Evolutionary conservation across 495 filamentous ascomycete genomes (phyloP).

Genomic region (Physcia stellaris): DNA sequence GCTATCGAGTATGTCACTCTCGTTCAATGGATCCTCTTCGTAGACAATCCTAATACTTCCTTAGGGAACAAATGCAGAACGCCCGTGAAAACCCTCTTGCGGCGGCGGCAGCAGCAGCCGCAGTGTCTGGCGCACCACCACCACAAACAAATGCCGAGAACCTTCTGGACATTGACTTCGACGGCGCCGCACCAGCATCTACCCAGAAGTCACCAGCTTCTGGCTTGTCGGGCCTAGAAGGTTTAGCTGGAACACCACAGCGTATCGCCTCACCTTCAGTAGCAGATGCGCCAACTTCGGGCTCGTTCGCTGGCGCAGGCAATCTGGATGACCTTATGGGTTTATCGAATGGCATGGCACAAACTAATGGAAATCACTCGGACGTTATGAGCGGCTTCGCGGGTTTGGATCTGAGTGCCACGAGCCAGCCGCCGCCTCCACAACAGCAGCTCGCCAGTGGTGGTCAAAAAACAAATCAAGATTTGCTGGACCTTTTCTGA

Average conservation of each 20-base stretch:
- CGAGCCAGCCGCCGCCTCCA: slow-evolving; percentile 36
- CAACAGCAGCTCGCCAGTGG: slow-evolving; percentile 23
- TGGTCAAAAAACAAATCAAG: slow-evolving; percentile 62
- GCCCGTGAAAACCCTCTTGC: slow-evolving; percentile 89
- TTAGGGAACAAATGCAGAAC: slow-evolving; percentile 72
- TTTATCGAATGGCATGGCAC: slow-evolving; percentile 46
- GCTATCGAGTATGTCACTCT: slow-evolving; percentile 60
- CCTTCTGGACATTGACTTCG: slow-evolving; percentile 94
- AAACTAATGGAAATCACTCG: slow-evolving; percentile 25
- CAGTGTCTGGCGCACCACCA: slow-evolving; percentile 35
- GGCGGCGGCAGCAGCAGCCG: slow-evolving; percentile 55
- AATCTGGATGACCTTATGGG: slow-evolving; percentile 87
- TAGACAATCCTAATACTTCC: too few species aligned
- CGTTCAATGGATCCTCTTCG: too few species aligned
- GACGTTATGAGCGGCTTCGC: slow-evolving; percentile 79
- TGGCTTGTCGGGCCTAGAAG: slow-evolving; percentile 55
- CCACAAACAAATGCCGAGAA: slow-evolving; percentile 79
- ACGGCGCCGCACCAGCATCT: slow-evolving; percentile 82
- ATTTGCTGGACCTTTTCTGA: slow-evolving; percentile 82
- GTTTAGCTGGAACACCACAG: slow-evolving; percentile 64
- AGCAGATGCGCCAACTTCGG: slow-evolving; percentile 26
- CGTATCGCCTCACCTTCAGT: slow-evolving; percentile 53
- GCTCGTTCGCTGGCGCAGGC: slow-evolving; percentile 31
- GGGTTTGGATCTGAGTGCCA: slow-evolving; percentile 57
- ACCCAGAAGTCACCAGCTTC: slow-evolving; percentile 55